Percentiles rank a stretch among this genome's conserved stretches.
Conservation (phyloP, 495 filamentous ascomycete genomes). For the Tuber magnatum region DNA sequence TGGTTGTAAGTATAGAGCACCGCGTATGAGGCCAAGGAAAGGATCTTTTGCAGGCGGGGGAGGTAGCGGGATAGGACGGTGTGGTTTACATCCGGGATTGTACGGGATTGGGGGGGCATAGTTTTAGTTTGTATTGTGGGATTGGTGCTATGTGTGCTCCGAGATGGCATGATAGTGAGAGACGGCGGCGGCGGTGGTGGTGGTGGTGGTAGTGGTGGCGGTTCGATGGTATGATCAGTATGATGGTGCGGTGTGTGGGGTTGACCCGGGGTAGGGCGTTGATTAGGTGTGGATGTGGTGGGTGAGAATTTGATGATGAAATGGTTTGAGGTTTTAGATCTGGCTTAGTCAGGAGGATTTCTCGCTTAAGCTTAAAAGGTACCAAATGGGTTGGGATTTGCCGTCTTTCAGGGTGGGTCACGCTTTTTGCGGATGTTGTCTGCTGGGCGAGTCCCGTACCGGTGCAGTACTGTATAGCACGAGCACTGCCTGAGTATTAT, state of each 20-base stretch:
- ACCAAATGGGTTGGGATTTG: not conserved
- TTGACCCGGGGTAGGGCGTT: not conserved
- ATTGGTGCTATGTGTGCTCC: conserved; percentile 1
- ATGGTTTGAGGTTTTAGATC: not conserved
- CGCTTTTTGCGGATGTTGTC: too few relatives aligned
- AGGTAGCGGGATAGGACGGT: conserved; percentile 38
- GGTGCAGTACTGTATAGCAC: too few relatives aligned
- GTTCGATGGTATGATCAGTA: not conserved
- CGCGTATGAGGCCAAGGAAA: conserved; percentile 35
- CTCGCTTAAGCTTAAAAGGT: not conserved
- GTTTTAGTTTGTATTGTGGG: not conserved
- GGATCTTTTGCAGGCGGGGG: conserved; percentile 30
- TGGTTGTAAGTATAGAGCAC: conserved; percentile 35
- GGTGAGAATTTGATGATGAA: not conserved
- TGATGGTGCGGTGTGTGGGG: not conserved
- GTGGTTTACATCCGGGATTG: conserved; percentile 30
- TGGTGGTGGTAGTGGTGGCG: not conserved
- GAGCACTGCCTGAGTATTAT: too few relatives aligned
- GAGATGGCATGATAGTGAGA: not conserved
- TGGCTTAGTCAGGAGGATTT: conserved; percentile 8
- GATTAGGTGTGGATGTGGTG: not conserved
- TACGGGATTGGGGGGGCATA: conserved; percentile 23
- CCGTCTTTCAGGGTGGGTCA: not conserved
- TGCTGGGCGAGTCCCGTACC: too few relatives aligned
- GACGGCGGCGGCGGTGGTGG: not conserved